Percentiles rank a stretch among this genome's conserved stretches.
phyloP scores from a whole-genome alignment of 176 grass and related monocot genomes.

The Urochloa ruziziensis region DNA sequence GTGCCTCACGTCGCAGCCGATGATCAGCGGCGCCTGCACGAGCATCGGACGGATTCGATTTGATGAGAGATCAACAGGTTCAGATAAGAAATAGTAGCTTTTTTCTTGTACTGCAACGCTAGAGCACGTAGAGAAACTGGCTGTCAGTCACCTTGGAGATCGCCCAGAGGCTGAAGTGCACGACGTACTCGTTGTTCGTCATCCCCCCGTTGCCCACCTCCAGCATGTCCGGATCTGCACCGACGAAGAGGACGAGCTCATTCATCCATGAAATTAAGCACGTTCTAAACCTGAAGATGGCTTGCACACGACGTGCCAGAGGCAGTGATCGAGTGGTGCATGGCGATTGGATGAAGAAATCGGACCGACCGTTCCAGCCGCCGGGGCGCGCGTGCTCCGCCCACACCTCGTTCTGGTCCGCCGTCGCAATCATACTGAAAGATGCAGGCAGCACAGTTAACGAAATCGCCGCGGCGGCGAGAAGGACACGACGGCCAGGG shows the following conservation, averaged over 20 bases:
- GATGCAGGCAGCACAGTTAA: neutral
- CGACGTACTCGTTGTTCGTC: slow-evolving; percentile 69
- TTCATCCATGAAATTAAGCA: neutral
- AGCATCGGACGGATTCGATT: neutral
- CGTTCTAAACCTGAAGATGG: neutral
- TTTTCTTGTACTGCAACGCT: too few relatives aligned
- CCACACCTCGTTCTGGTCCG: slow-evolving; percentile 91
- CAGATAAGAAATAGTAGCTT: neutral
- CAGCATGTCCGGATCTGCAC: slow-evolving; percentile 85
- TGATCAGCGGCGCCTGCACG: slow-evolving; percentile 72
- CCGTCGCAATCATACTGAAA: slow-evolving; percentile 71
- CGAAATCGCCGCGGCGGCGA: too few relatives aligned
- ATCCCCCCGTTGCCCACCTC: slow-evolving; percentile 94
- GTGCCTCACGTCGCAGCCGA: slow-evolving; percentile 83
- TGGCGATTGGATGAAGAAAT: neutral
- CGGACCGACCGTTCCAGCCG: slow-evolving; percentile 75
- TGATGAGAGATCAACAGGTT: neutral
- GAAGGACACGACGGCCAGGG: neutral
- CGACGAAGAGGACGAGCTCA: neutral
- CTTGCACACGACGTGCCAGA: too few relatives aligned
- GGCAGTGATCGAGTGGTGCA: neutral
- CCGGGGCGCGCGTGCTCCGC: slow-evolving; percentile 80
- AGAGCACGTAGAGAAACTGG: neutral
- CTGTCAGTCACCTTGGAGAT: slow-evolving; percentile 62
- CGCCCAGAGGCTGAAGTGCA: slow-evolving; percentile 90